Percentiles rank a stretch among this genome's conserved stretches.
These are phyloP conservation scores for Rhodotorula taiwanensis DNA, from an alignment of 768 basidiomycete genomes.

Conservation along the genomic window DNA sequence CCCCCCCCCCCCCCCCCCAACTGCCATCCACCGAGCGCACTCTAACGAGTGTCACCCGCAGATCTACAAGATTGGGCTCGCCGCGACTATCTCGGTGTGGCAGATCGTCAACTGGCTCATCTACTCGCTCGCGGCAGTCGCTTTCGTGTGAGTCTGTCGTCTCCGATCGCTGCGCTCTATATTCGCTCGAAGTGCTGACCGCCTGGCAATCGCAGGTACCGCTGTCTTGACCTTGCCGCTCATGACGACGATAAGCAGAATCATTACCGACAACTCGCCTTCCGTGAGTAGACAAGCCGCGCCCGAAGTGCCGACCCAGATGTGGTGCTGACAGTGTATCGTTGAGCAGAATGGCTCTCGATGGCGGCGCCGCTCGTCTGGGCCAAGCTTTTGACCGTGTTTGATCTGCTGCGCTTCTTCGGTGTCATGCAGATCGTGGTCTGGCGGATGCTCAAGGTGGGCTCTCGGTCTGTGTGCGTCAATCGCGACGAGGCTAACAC, in stretches of 20 bases:
- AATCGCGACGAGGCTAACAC: too few species aligned
- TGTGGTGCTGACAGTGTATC: background rate
- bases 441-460: constrained; percentile 43
- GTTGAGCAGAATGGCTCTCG: constrained; percentile 27
- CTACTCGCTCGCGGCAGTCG: constrained; percentile 28
- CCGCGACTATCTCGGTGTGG: constrained; percentile 36
- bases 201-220: background rate
- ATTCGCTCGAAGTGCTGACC: too few species aligned
- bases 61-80: constrained; percentile 30
- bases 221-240: constrained; percentile 33
- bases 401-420: constrained; percentile 38
- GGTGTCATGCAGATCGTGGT: constrained; percentile 46
- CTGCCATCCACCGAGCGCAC: too few species aligned
- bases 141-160: constrained; percentile 26
- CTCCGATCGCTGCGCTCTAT: too few species aligned
- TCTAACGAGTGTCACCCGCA: too few species aligned
- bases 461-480: background rate
- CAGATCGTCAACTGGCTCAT: constrained; percentile 34
- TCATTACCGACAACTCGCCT: constrained; percentile 26
- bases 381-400: constrained; percentile 38
- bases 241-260: constrained; percentile 13
- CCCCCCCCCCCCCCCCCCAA: too few species aligned
- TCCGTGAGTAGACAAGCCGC: constrained; percentile 24
- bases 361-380: constrained; percentile 39
- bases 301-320: background rate